Conservation (phyloP, 208 protist species). For the Porcisia hertigi region DNA sequence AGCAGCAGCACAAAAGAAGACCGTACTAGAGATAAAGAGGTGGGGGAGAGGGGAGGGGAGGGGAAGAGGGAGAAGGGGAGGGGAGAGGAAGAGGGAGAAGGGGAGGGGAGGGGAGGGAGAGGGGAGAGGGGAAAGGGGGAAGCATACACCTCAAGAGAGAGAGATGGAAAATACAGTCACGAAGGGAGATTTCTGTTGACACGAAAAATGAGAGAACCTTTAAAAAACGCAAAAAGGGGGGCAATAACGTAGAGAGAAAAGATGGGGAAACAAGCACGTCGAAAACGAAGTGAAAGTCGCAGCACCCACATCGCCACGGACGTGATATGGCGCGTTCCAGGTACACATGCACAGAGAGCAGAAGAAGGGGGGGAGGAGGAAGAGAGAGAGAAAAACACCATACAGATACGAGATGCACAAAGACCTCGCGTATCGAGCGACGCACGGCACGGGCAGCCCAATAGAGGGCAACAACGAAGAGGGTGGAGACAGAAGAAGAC, state of each 20-base stretch:
- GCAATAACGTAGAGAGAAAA: not conserved
- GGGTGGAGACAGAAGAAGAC: not conserved
- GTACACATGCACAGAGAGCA: not conserved
- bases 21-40: too few relatives aligned
- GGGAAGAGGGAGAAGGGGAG: not conserved
- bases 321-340: not conserved
- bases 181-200: not conserved
- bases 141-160: not conserved
- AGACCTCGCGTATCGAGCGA: not conserved
- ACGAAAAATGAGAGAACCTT: not conserved
- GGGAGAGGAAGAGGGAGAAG: too few relatives aligned
- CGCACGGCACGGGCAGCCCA: not conserved
- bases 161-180: not conserved
- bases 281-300: not conserved
- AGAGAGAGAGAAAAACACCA: constrained; percentile 1
- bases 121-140: not conserved
- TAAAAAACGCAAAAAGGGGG: not conserved
- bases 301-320: not conserved
- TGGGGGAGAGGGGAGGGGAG: too few relatives aligned
- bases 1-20: too few relatives aligned
- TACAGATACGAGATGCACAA: not conserved
- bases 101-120: too few relatives aligned
- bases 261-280: not conserved
- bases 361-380: constrained; percentile 1
- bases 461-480: too few relatives aligned